These are phyloP conservation scores for Trypanosoma boissoni DNA, from an alignment of 208 protist genomes.

Conservation along the genomic window DNA sequence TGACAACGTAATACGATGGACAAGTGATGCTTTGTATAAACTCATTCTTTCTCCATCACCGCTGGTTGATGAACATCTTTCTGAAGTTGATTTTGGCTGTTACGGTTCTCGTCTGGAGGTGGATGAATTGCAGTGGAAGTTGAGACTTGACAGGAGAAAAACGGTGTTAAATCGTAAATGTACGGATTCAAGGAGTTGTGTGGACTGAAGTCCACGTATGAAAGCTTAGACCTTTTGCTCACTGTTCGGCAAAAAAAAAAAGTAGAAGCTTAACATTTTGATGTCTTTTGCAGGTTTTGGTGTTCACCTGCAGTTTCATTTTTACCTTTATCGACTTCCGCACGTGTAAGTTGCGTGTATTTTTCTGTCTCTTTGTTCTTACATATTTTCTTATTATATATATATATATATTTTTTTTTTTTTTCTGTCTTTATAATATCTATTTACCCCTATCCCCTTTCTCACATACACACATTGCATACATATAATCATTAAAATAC, in stretches of 20 bases:
- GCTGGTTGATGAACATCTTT: slow-evolving; percentile 35
- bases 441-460: slow-evolving; percentile 9
- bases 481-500: slow-evolving; percentile 1
- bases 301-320: no score
- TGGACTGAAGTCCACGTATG: not conserved
- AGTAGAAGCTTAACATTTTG: not conserved
- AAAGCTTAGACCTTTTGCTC: not conserved
- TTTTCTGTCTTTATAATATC: slow-evolving; percentile 9
- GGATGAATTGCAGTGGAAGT: slow-evolving; percentile 77
- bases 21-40: slow-evolving; percentile 55
- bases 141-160: slow-evolving; percentile 48
- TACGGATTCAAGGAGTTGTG: no score
- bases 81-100: slow-evolving; percentile 42
- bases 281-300: no score
- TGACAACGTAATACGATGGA: slow-evolving; percentile 55
- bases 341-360: not conserved
- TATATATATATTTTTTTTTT: slow-evolving; percentile 6
- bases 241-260: slow-evolving; percentile 5
- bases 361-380: not conserved
- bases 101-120: slow-evolving; percentile 56
- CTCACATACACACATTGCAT: slow-evolving; percentile 11
- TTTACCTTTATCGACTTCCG: no score
- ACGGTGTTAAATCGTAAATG: not conserved
- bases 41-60: slow-evolving; percentile 31
- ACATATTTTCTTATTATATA: not conserved